These are phyloP conservation scores for Termitomyces sp. DNA, from an alignment of 768 basidiomycete genomes.

Conservation along the genomic window DNA sequence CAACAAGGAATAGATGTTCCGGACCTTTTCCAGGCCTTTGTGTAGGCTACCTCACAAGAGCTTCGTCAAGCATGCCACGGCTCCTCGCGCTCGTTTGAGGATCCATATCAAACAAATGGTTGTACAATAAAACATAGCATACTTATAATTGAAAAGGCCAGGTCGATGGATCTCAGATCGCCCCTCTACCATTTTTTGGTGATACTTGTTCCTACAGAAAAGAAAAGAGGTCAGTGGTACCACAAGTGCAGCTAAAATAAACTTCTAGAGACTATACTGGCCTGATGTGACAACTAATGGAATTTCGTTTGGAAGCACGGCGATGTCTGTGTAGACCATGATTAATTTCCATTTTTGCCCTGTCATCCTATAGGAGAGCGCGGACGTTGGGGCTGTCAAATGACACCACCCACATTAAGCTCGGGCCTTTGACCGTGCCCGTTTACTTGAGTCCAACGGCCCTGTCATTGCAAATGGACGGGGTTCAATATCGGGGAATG, in stretches of 20 bases:
- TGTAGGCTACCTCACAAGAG: background rate
- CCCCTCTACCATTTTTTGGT: background rate
- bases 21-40: background rate
- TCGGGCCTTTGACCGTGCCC: background rate
- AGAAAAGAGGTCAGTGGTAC: background rate
- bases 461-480: background rate
- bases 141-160: background rate
- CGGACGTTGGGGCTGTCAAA: background rate
- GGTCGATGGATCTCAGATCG: background rate
- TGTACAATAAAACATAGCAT: background rate
- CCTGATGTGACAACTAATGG: background rate
- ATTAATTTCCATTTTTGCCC: background rate
- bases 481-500: slow-evolving; percentile 1
- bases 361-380: background rate
- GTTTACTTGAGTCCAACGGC: background rate
- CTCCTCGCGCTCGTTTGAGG: background rate
- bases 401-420: background rate
- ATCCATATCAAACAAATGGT: background rate
- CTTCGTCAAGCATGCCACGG: background rate
- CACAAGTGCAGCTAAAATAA: background rate
- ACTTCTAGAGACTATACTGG: background rate
- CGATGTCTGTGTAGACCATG: background rate
- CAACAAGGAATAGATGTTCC: background rate
- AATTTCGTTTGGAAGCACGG: slow-evolving; percentile 7
- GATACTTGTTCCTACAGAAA: background rate